Evolutionary conservation across 2,329 filamentous ascomycete species (phyloP).

Genomic region (Aspergillus quadricinctus): DNA sequence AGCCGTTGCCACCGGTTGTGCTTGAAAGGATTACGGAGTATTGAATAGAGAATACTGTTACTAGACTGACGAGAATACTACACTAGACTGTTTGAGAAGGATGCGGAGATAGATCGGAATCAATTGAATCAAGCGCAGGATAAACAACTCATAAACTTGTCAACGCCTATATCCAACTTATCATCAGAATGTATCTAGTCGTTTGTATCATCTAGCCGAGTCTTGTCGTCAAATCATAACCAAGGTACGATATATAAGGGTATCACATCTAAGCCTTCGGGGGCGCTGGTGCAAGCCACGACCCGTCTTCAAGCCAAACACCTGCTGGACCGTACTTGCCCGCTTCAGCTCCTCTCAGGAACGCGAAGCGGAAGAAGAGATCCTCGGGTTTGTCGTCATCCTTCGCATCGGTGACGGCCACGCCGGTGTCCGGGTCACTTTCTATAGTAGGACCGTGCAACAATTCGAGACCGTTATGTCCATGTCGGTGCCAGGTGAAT

Average conservation of each 20-base stretch:
- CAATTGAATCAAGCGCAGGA: background rate
- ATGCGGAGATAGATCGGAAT: background rate
- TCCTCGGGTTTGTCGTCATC: conserved; percentile 34
- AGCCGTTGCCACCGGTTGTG: conserved; percentile 18
- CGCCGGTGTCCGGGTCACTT: conserved; percentile 12
- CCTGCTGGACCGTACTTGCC: conserved; percentile 37
- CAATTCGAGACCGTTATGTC: conserved; percentile 37
- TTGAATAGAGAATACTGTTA: background rate
- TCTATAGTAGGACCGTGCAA: conserved; percentile 21
- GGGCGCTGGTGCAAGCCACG: conserved; percentile 28
- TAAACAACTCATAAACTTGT: background rate
- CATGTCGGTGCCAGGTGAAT: conserved; percentile 49
- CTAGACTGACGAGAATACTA: no score
- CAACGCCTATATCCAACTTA: background rate
- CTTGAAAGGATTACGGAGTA: background rate
- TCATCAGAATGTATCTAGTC: background rate
- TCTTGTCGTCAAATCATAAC: background rate
- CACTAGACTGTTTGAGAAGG: background rate
- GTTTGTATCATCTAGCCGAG: background rate
- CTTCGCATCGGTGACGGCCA: conserved; percentile 15
- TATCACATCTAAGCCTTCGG: conserved; percentile 21
- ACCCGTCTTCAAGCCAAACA: conserved; percentile 37
- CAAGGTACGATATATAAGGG: background rate
- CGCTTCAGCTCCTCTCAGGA: conserved; percentile 38
- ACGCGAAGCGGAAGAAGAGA: conserved; percentile 46